A percentile compares a stretch with the other conserved stretches of the same genome.
Evolutionary conservation across 345 rosid species (phyloP).

Genomic region (Murraya paniculata): DNA sequence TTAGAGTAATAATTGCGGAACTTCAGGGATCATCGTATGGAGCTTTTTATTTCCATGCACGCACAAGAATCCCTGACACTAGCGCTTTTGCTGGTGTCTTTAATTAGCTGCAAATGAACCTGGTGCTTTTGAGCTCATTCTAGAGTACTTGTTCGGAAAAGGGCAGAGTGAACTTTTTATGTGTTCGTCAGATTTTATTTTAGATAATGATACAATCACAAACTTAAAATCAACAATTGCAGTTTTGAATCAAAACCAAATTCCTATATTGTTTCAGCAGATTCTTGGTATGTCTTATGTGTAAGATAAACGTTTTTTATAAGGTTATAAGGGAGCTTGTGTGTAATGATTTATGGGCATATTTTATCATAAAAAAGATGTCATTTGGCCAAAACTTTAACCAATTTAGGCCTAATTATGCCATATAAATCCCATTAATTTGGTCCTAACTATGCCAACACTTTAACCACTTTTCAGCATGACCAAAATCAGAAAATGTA

Average conservation of each 20-base stretch:
- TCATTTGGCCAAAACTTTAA: not conserved
- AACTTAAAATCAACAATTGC: not conserved
- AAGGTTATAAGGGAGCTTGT: not conserved
- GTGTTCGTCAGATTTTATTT: no score
- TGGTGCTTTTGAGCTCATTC: not conserved
- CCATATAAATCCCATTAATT: not conserved
- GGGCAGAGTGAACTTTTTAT: not conserved
- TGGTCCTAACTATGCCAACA: not conserved
- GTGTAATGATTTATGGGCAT: not conserved
- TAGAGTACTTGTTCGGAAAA: no score
- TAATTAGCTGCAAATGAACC: not conserved
- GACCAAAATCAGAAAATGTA: not conserved
- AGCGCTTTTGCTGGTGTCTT: not conserved
- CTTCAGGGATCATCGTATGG: not conserved
- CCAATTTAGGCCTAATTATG: not conserved
- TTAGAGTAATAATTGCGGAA: not conserved
- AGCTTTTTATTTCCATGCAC: slow-evolving; percentile 3
- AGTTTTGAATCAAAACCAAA: not conserved
- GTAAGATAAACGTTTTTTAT: no score
- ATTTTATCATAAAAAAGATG: not conserved
- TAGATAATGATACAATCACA: no score
- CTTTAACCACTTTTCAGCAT: not conserved
- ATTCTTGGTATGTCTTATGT: not conserved
- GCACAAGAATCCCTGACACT: not conserved
- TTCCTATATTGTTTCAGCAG: no score